These are phyloP conservation scores for Dillenia turbinata DNA, from an alignment of 164 flowering plant genomes.

Conservation along the genomic window DNA sequence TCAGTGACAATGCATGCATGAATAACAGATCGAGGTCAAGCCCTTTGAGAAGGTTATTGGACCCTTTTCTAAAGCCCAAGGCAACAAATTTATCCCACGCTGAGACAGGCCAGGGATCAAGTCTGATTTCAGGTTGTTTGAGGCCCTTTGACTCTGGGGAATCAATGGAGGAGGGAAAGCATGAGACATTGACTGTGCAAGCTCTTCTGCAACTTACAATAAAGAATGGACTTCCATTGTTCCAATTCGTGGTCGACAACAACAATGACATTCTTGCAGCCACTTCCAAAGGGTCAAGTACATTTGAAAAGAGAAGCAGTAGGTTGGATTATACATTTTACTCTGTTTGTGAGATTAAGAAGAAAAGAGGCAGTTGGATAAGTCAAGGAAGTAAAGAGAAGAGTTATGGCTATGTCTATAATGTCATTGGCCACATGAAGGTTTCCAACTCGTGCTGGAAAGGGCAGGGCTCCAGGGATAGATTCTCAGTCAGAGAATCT, in stretches of 20 bases:
- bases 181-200: conserved; percentile 24
- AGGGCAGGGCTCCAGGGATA: conserved; percentile 14
- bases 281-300: conserved; percentile 25
- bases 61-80: conserved; percentile 59
- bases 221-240: conserved; percentile 59
- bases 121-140: too few relatives aligned
- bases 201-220: conserved; percentile 52
- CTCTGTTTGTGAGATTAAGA: conserved; percentile 56
- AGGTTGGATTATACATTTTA: conserved; percentile 49
- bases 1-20: conserved; percentile 22
- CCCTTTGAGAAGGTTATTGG: conserved; percentile 76
- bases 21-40: conserved; percentile 53
- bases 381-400: conserved; percentile 51
- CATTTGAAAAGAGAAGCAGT: conserved; percentile 34
- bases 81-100: conserved; percentile 8
- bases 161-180: conserved; percentile 14
- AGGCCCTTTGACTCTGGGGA: conserved; percentile 12
- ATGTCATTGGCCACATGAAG: conserved; percentile 67
- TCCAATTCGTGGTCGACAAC: conserved; percentile 47
- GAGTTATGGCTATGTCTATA: conserved; percentile 35
- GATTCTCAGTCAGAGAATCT: conserved; percentile 33
- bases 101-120: too few relatives aligned
- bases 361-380: conserved; percentile 63
- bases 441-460: conserved; percentile 20
- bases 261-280: conserved; percentile 52